Evolutionary conservation across 208 protist genomes (phyloP), one percentile per base, ranked within the genome.

Genomic region (Wallacemonas rigidus): DNA sequence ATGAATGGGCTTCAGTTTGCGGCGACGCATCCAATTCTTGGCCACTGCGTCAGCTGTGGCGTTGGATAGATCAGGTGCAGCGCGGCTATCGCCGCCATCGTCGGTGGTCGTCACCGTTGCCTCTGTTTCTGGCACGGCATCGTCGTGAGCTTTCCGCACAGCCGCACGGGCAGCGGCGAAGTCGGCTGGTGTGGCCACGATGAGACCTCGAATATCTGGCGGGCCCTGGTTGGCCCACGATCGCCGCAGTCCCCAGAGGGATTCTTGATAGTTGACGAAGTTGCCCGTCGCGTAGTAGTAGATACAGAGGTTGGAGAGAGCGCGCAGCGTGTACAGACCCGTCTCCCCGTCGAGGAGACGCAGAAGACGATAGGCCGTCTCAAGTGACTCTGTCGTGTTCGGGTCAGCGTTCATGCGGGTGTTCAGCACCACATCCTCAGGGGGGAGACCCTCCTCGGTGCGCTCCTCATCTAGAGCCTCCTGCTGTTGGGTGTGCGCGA

Each of bases 221-320:
- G 80, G 80, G 1, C 69, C 80, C 36, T 69, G 69, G 55, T 74
- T 71, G 17, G 35, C 26, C 75, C 72, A 81, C 17, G 56, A 60
- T 1, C 62, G 62, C 8, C 76, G 71, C 57, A 85, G 70, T 1
- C 51, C 57, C 73, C 71, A 74, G 62, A 85, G 36, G 47, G 15
- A 72, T 70, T 79, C 80, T 40, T 69, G 72, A 51, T 71, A 81
- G 67, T 78, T 47, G 26, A 43, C 51, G 58, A 77, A 68, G 41
- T 76, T 55, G 53, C 76, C 73, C 8, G 68, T 75, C n/a, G 63
- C 58, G 67, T 77, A 80, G 62, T 70, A 79, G 63, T 82, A 82
- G 15, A 86, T 3, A 5, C 74, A 78, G 57, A 80, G 51, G 65
- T 80, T 82, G 40, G 44, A 47, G 12, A 80, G 67, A 0, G 80